Conservation (phyloP, 2,329 filamentous ascomycete species). For the Blastomyces gilchristii region DNA sequence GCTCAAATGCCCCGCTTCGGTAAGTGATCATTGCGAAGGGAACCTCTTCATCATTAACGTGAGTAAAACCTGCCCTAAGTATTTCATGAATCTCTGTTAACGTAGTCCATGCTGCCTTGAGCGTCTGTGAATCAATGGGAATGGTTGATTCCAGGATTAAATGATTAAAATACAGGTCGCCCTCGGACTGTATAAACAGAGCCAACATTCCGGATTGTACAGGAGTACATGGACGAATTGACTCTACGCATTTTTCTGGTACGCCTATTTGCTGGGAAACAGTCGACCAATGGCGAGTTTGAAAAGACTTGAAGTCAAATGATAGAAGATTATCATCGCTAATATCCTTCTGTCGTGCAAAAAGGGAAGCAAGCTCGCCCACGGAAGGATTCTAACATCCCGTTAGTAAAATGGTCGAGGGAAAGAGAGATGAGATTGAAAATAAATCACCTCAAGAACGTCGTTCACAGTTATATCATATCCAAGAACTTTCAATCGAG, state of each 20-base stretch:
- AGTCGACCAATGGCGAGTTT: slow-evolving; percentile 31
- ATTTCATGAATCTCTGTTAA: slow-evolving; percentile 54
- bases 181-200: slow-evolving; percentile 58
- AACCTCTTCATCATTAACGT: slow-evolving; percentile 48
- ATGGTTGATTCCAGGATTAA: slow-evolving; percentile 44
- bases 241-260: slow-evolving; percentile 37
- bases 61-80: slow-evolving; percentile 62
- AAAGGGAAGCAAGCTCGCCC: slow-evolving; percentile 23
- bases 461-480: slow-evolving; percentile 56
- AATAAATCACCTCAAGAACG: slow-evolving; percentile 51
- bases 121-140: slow-evolving; percentile 27
- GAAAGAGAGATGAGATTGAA: neutral
- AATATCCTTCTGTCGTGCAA: slow-evolving; percentile 34
- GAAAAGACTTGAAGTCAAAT: slow-evolving; percentile 45
- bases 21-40: slow-evolving; percentile 70
- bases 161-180: slow-evolving; percentile 65
- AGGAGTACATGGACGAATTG: slow-evolving; percentile 65
- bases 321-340: slow-evolving; percentile 12
- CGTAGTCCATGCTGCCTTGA: slow-evolving; percentile 51
- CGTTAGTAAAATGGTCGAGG: slow-evolving; percentile 11
- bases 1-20: slow-evolving; percentile 19
- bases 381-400: slow-evolving; percentile 27
- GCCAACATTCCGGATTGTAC: slow-evolving; percentile 72
- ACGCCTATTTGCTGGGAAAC: slow-evolving; percentile 28
- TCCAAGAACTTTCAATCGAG: slow-evolving; percentile 51